Base-by-base conservation (phyloP, 1,284 basidiomycete genomes). In the Singerocomus inundabilis region DNA sequence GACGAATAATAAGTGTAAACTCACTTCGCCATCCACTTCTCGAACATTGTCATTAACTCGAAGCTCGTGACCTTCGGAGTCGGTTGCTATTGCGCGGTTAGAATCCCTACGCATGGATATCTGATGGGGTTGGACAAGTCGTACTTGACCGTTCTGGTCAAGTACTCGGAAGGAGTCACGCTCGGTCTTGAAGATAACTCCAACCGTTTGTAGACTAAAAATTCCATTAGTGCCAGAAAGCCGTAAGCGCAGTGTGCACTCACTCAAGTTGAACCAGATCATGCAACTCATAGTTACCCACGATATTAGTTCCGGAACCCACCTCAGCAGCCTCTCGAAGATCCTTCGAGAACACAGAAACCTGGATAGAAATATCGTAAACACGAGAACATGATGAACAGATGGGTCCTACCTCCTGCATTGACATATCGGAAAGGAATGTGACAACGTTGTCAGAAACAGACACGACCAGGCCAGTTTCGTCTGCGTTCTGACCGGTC, bases 171-270 rank as follows among this genome's bases (percentile, higher is more conserved):
- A 94, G 8, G 91, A 86, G 64, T 93, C 92, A 16, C 93, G 85
- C 68, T 99, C 97, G 5, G 96, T 95, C 72, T 97, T 97, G 81
- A 90, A 97, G 59, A 99, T 96, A 53, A 99, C 93, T 66, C 94
- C 96, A 25, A 94, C 92, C 2, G 95, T 97, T 67, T 93, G 90
- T 31, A 86, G 79, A 69, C 92, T 94, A 56, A 16, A 34, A 47
- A 49, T 15, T 44, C 16, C 28, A 47, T 60, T 16, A 53, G 35
- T 3, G 32, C 2, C 34, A 50, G 54, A 24, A 50, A 42, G 30
- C 44, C 26, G 33, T 51, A 32, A 45, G 41, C 2, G 32, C 21
- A 30, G 30, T 13, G 15, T 21, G 30, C 44, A 38, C 90, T 59
- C 67, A 94, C 92, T 98, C 96, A 21, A 99, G 81, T 75, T 97